A percentile compares a stretch with the other conserved stretches of the same genome.
These are phyloP conservation scores for Aschersonia sp. DNA, from an alignment of 2,329 filamentous ascomycete species.

Conservation along the genomic window DNA sequence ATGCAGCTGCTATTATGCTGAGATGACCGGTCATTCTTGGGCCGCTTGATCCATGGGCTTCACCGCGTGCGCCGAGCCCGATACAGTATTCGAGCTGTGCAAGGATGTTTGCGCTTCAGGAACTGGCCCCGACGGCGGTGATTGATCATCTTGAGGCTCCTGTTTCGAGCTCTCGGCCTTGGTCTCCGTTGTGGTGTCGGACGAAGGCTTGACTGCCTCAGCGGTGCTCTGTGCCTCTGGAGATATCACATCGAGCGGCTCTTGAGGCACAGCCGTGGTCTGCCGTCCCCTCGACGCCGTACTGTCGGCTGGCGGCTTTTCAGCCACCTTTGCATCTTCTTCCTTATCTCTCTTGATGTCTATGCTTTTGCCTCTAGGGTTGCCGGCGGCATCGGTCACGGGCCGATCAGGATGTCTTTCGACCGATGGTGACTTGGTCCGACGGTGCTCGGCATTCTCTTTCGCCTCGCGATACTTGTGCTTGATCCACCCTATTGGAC, in stretches of 20 bases:
- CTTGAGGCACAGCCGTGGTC: no score
- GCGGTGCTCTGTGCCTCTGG: background rate
- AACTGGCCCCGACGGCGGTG: background rate
- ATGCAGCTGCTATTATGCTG: no score
- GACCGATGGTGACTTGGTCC: slow-evolving; percentile 40
- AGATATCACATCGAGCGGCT: background rate
- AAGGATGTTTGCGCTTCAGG: background rate
- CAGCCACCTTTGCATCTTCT: no score
- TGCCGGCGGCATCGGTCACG: slow-evolving; percentile 12
- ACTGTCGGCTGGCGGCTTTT: no score
- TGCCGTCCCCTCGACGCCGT: no score
- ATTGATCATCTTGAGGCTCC: background rate
- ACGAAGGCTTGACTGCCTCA: background rate
- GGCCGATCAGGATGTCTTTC: slow-evolving; percentile 14
- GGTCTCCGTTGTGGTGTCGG: background rate
- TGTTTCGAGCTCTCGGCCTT: background rate
- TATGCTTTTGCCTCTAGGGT: slow-evolving; percentile 30
- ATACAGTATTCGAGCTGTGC: no score
- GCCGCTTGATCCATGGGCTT: no score
- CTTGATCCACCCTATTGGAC: slow-evolving; percentile 42
- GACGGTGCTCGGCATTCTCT: slow-evolving; percentile 37
- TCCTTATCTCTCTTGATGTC: slow-evolving; percentile 27
- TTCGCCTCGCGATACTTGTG: slow-evolving; percentile 46
- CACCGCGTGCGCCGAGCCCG: no score
- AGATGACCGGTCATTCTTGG: no score